Evolutionary conservation across 345 rosid species (phyloP).

Genomic region (Litchi chinensis): DNA sequence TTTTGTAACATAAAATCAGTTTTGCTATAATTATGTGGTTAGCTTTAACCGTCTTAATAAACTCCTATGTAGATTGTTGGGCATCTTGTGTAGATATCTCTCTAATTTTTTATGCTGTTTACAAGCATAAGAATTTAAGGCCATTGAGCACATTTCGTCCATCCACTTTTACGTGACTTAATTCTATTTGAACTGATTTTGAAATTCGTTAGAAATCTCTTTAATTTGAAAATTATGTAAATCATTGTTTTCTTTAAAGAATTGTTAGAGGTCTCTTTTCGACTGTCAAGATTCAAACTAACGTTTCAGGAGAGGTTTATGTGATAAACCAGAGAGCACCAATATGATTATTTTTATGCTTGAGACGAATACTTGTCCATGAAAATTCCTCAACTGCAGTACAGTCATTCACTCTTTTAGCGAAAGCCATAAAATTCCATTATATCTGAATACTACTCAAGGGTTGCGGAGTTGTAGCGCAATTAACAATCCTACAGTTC

Average conservation of each 20-base stretch:
- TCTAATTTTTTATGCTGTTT: not conserved
- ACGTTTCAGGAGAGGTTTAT: no score
- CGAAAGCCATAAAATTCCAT: not conserved
- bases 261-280: no score
- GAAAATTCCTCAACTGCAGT: not conserved
- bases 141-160: not conserved
- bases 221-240: no score
- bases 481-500: conserved; percentile 54
- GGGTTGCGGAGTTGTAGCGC: not conserved
- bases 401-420: no score
- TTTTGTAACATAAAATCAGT: conserved; percentile 27
- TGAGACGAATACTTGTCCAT: not conserved
- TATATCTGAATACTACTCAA: not conserved
- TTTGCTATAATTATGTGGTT: not conserved
- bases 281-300: no score
- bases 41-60: not conserved
- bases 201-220: not conserved
- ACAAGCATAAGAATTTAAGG: not conserved
- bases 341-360: not conserved
- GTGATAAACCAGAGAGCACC: not conserved
- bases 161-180: not conserved
- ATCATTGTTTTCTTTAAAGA: no score
- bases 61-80: not conserved
- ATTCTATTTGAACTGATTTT: not conserved
- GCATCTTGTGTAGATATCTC: not conserved